Conservation (phyloP, 2,329 filamentous ascomycete species). For the Fusarium xylarioides region DNA sequence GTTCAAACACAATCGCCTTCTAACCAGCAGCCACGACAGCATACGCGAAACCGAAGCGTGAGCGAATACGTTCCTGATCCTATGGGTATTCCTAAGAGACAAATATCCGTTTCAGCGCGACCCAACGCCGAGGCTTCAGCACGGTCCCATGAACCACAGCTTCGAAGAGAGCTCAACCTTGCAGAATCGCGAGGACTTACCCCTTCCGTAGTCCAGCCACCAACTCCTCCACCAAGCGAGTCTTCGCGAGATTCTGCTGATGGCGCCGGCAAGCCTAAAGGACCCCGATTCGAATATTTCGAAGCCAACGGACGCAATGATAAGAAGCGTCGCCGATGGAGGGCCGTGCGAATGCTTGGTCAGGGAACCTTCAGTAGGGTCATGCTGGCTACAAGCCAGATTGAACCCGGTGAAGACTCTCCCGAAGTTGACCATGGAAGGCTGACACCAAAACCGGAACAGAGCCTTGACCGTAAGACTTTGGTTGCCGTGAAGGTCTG, state of each 20-base stretch:
- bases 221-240: slow-evolving; percentile 85
- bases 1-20: slow-evolving; percentile 48
- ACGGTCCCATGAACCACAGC: slow-evolving; percentile 55
- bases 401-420: slow-evolving; percentile 59
- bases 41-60: slow-evolving; percentile 80
- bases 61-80: slow-evolving; percentile 87
- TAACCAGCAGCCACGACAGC: slow-evolving; percentile 46
- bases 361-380: slow-evolving; percentile 97
- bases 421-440: slow-evolving; percentile 47
- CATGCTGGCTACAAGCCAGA: slow-evolving; percentile 85
- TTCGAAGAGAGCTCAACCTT: slow-evolving; percentile 81
- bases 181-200: slow-evolving; percentile 81
- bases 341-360: slow-evolving; percentile 81
- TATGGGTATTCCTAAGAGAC: slow-evolving; percentile 73
- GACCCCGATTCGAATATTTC: slow-evolving; percentile 68
- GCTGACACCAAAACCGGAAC: slow-evolving; percentile 43
- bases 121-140: slow-evolving; percentile 47
- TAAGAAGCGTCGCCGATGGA: slow-evolving; percentile 78
- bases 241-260: slow-evolving; percentile 61
- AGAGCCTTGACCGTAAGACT: slow-evolving; percentile 70
- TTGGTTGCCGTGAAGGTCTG: slow-evolving; percentile 96
- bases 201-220: slow-evolving; percentile 66
- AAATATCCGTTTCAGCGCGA: slow-evolving; percentile 76
- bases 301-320: slow-evolving; percentile 73
- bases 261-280: slow-evolving; percentile 53